Evolutionary conservation across 208 protist species (phyloP).

Genomic region (Leishmania tarentolae): DNA sequence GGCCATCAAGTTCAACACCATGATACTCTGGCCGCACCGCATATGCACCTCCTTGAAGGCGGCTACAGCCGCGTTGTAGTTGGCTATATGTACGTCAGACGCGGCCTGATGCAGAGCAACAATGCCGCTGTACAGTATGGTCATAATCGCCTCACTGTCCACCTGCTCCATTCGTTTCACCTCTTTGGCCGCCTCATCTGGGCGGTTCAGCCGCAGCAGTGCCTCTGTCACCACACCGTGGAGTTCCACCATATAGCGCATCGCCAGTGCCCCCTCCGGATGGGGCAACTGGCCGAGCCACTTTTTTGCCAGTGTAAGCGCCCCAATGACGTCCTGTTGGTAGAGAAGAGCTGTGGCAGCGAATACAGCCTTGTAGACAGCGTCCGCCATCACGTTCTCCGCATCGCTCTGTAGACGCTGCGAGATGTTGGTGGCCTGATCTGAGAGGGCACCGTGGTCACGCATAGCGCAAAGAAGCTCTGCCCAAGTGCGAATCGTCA

Average conservation of each 20-base stretch:
- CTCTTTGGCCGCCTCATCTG: slow-evolving; percentile 73
- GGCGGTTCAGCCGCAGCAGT: slow-evolving; percentile 70
- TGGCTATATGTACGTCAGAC: slow-evolving; percentile 27
- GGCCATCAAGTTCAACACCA: slow-evolving; percentile 78
- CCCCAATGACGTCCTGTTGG: slow-evolving; percentile 38
- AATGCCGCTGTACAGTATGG: slow-evolving; percentile 68
- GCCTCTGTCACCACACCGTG: slow-evolving; percentile 65
- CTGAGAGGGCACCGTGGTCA: slow-evolving; percentile 16
- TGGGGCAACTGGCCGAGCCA: slow-evolving; percentile 59
- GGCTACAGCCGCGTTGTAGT: slow-evolving; percentile 49
- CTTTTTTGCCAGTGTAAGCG: slow-evolving; percentile 56
- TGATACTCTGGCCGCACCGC: slow-evolving; percentile 70
- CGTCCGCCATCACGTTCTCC: slow-evolving; percentile 30
- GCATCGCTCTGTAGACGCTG: slow-evolving; percentile 37
- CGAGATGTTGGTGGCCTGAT: slow-evolving; percentile 23
- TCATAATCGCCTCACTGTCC: slow-evolving; percentile 82
- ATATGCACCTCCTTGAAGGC: slow-evolving; percentile 77
- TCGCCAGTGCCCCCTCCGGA: slow-evolving; percentile 22
- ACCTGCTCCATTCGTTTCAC: slow-evolving; percentile 79
- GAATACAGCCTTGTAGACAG: slow-evolving; percentile 50
- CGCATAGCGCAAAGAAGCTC: slow-evolving; percentile 42
- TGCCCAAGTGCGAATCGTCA: slow-evolving; percentile 57
- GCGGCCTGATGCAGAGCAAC: slow-evolving; percentile 64
- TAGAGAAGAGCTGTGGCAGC: slow-evolving; percentile 56
- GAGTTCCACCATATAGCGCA: slow-evolving; percentile 58